Conservation (phyloP, 73 alveolate genomes). For the Diophrys appendiculata region DNA sequence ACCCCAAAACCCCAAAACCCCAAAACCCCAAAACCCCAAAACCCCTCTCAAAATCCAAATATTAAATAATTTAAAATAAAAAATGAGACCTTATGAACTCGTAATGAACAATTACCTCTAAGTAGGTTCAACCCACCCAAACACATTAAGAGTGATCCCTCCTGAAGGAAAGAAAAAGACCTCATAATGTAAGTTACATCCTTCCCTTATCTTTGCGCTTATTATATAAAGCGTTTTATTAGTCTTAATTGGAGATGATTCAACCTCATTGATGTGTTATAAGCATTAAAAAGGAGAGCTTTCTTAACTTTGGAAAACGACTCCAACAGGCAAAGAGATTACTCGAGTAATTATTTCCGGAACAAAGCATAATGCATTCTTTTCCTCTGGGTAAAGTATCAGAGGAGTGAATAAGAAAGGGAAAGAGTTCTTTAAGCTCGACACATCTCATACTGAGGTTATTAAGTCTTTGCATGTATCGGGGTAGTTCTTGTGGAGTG, state of each 20-base stretch:
- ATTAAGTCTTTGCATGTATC: conserved; percentile 50
- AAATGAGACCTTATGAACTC: conserved; percentile 42
- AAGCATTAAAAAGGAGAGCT: conserved; percentile 56
- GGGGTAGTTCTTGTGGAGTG: conserved; percentile 47
- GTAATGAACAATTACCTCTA: conserved; percentile 48
- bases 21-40: too few relatives aligned
- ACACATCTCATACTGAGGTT: conserved; percentile 56
- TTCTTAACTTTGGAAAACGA: conserved; percentile 43
- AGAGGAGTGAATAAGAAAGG: conserved; percentile 64
- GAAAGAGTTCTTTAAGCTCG: conserved; percentile 59
- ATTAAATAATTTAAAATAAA: neutral
- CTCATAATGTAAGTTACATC: conserved; percentile 22
- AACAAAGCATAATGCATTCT: conserved; percentile 26
- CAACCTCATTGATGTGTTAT: conserved; percentile 11
- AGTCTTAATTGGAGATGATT: conserved; percentile 28
- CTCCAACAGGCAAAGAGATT: conserved; percentile 34
- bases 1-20: too few relatives aligned
- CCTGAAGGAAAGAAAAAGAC: conserved; percentile 53
- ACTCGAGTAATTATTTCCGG: conserved; percentile 41
- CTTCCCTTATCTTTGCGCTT: neutral
- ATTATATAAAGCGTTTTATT: too few relatives aligned
- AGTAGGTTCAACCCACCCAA: conserved; percentile 46
- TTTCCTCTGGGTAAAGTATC: conserved; percentile 54
- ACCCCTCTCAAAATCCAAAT: too few relatives aligned
- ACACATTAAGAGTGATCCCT: conserved; percentile 47